Evolutionary conservation across 73 alveolate genomes (phyloP).

Genomic region (Blepharisma stoltei): DNA sequence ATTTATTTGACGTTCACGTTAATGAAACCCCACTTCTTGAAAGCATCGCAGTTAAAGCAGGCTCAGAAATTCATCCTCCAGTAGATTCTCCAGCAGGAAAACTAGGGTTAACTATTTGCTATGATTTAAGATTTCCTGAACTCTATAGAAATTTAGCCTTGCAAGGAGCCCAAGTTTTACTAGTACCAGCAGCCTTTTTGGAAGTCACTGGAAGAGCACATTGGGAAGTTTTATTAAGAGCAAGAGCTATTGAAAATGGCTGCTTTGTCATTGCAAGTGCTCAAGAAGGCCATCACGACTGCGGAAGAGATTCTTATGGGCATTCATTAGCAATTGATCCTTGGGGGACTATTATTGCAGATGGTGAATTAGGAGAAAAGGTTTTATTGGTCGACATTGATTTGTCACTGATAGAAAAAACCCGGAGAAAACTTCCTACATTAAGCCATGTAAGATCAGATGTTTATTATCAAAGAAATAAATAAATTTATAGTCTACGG

Average conservation of each 20-base stretch:
- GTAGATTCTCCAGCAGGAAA: conserved; percentile 71
- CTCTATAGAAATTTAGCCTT: conserved; percentile 62
- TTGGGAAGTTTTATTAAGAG: conserved; percentile 77
- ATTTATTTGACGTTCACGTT: conserved; percentile 66
- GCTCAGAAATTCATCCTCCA: conserved; percentile 49
- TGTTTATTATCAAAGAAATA: conserved; percentile 27
- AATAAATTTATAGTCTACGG: too few species aligned
- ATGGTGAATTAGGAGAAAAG: conserved; percentile 42
- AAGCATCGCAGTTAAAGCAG: conserved; percentile 52
- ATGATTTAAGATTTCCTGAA: conserved; percentile 86
- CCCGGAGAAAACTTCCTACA: conserved; percentile 59
- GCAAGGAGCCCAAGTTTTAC: conserved; percentile 69
- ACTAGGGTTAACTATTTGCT: conserved; percentile 75
- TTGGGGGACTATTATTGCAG: conserved; percentile 56
- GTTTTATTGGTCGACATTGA: conserved; percentile 52
- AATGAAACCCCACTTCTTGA: conserved; percentile 50
- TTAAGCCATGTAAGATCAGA: conserved; percentile 52
- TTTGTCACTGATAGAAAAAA: conserved; percentile 35
- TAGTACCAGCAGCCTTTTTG: conserved; percentile 76
- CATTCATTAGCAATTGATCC: conserved; percentile 59
- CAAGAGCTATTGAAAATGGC: conserved; percentile 83
- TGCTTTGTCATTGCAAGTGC: conserved; percentile 79
- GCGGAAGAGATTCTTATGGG: conserved; percentile 54
- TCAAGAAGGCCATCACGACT: conserved; percentile 60
- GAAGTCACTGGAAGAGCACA: conserved; percentile 86